Percentiles rank a stretch among this genome's conserved stretches.
These are phyloP conservation scores for Metschnikowia rubicola DNA, from an alignment of 805 yeast genomes.

Conservation along the genomic window DNA sequence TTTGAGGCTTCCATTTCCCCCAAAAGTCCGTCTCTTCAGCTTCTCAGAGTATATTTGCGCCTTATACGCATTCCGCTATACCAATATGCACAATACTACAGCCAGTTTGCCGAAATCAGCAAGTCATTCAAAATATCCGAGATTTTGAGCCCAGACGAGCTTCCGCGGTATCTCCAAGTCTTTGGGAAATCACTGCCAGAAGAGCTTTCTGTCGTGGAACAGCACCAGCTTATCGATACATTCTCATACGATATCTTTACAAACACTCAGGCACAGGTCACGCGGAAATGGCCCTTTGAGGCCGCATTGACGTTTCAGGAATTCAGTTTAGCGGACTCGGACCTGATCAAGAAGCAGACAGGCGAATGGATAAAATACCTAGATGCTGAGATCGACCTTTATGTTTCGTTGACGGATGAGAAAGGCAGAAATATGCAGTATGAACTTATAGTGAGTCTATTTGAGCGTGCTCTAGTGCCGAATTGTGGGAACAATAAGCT, in stretches of 20 bases:
- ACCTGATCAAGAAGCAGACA: slow-evolving; percentile 41
- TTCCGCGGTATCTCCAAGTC: slow-evolving; percentile 21
- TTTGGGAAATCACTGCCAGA: slow-evolving; percentile 21
- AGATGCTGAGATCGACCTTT: slow-evolving; percentile 42
- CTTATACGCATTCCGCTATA: slow-evolving; percentile 67
- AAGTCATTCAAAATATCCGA: slow-evolving; percentile 31
- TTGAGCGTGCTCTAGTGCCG: slow-evolving; percentile 73
- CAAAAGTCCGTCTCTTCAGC: slow-evolving; percentile 17
- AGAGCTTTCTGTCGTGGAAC: slow-evolving; percentile 35
- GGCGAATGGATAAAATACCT: slow-evolving; percentile 63
- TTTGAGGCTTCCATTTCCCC: slow-evolving; percentile 31
- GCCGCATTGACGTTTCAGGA: slow-evolving; percentile 53
- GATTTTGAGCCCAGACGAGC: slow-evolving; percentile 17
- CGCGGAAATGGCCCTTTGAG: slow-evolving; percentile 70
- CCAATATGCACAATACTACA: slow-evolving; percentile 78
- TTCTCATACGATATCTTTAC: slow-evolving; percentile 43
- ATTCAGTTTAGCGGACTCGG: slow-evolving; percentile 43
- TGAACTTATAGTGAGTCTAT: slow-evolving; percentile 44
- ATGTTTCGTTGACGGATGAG: neutral
- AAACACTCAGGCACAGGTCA: slow-evolving; percentile 50
- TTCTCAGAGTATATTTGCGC: slow-evolving; percentile 41
- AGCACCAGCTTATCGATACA: slow-evolving; percentile 40
- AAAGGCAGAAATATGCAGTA: slow-evolving; percentile 3
- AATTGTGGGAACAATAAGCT: slow-evolving; percentile 54
- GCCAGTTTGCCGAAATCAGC: slow-evolving; percentile 39